phyloP scores from a whole-genome alignment of 176 grass and related monocot species.

The Musa beccarii region DNA sequence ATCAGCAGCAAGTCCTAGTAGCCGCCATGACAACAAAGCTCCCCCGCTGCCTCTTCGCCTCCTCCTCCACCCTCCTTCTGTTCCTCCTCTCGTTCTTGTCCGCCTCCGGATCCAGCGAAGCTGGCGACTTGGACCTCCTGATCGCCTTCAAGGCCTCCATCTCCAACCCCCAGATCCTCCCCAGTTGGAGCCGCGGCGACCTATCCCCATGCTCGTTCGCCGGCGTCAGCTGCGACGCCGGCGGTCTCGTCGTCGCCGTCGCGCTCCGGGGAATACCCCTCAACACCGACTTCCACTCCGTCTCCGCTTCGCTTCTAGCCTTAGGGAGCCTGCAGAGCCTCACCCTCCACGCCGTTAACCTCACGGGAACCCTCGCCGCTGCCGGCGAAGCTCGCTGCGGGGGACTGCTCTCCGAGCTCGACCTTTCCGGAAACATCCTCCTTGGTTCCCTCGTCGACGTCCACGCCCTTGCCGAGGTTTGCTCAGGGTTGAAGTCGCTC shows the following conservation, averaged over 20 bases:
- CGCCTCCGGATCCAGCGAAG: neutral
- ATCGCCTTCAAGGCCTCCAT: conserved; percentile 15
- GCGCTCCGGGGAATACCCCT: conserved; percentile 1
- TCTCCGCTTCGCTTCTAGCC: neutral
- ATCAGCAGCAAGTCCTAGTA: neutral
- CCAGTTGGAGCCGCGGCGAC: neutral
- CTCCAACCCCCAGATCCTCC: conserved; percentile 11
- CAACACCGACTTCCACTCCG: conserved; percentile 6
- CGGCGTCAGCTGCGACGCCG: conserved; percentile 6
- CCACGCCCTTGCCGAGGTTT: neutral
- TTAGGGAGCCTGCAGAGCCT: conserved; percentile 7
- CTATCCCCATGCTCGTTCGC: conserved; percentile 7
- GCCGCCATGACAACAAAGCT: neutral
- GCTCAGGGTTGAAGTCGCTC: conserved; percentile 6
- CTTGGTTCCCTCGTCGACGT: conserved; percentile 3
- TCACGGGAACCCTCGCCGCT: conserved; percentile 8
- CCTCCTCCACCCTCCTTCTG: neutral
- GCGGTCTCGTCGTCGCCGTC: conserved; percentile 1
- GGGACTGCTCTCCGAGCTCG: neutral
- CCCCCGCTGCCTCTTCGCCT: neutral
- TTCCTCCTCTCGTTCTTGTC: neutral
- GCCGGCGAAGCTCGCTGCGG: neutral
- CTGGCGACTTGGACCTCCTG: conserved; percentile 20
- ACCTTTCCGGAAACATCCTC: conserved; percentile 16
- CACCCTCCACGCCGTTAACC: neutral